These are phyloP conservation scores for Acrocalymma vagum DNA, from an alignment of 2,329 filamentous ascomycete genomes.

Conservation along the genomic window DNA sequence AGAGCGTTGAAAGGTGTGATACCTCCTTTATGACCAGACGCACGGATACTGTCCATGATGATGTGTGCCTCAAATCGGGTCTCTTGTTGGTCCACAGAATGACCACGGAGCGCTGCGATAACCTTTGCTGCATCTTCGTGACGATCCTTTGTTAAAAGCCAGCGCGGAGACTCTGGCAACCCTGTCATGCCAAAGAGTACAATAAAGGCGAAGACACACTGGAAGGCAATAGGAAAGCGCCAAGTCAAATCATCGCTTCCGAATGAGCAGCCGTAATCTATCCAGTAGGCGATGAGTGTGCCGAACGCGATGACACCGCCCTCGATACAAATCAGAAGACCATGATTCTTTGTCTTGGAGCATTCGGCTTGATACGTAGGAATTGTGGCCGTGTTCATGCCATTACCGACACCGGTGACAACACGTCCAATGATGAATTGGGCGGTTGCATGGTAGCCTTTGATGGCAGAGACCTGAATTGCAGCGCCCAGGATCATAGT, in stretches of 20 bases:
- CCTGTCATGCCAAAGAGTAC: conserved; percentile 65
- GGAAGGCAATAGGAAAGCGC: conserved; percentile 64
- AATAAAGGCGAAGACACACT: conserved; percentile 59
- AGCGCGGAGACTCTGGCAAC: conserved; percentile 72
- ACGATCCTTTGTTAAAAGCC: conserved; percentile 70
- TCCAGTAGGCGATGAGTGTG: conserved; percentile 61
- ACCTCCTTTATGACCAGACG: conserved; percentile 50
- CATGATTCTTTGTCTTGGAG: conserved; percentile 64
- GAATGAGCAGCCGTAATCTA: conserved; percentile 46
- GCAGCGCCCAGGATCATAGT: conserved; percentile 55
- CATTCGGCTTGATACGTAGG: conserved; percentile 65
- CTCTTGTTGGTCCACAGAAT: conserved; percentile 61
- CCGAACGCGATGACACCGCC: conserved; percentile 62
- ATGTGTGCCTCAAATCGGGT: conserved; percentile 69
- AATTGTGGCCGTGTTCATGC: conserved; percentile 64
- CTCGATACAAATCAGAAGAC: conserved; percentile 68
- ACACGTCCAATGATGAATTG: conserved; percentile 63
- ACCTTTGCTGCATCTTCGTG: conserved; percentile 66
- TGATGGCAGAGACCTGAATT: conserved; percentile 48
- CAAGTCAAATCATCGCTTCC: conserved; percentile 47
- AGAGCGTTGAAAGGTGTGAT: conserved; percentile 60
- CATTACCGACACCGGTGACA: conserved; percentile 63
- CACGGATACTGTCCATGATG: conserved; percentile 66
- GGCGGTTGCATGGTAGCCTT: conserved; percentile 46
- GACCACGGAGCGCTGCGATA: conserved; percentile 59